A percentile compares a stretch with the other conserved stretches of the same genome.
Evolutionary conservation across 1,139 yeast species (phyloP).

Genomic region (Scheffersomyces quercinus): DNA sequence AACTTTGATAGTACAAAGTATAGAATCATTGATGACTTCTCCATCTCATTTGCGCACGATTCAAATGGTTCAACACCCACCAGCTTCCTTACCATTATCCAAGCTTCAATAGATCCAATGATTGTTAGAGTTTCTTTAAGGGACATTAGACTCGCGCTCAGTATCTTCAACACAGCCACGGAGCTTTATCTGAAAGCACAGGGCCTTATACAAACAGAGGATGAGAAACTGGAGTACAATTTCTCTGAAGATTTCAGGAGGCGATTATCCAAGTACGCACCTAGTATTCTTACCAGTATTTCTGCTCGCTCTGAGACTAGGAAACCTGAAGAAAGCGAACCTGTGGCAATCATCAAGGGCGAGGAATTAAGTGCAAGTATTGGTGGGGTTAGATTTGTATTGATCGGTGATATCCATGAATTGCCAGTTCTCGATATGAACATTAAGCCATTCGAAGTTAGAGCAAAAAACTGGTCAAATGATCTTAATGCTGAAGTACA

Average conservation of each 20-base stretch:
- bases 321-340: constrained; percentile 2
- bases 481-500: constrained; percentile 74
- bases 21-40: constrained; percentile 85
- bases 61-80: constrained; percentile 62
- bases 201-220: constrained; percentile 15
- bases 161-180: constrained; percentile 71
- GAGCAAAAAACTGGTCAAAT: constrained; percentile 87
- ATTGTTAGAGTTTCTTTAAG: constrained; percentile 79
- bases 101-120: constrained; percentile 77
- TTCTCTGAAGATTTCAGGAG: constrained; percentile 65
- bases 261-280: constrained; percentile 63
- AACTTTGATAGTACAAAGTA: constrained; percentile 57
- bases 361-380: constrained; percentile 71
- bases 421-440: constrained; percentile 85
- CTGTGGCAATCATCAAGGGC: constrained; percentile 49
- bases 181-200: constrained; percentile 46
- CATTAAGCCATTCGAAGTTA: constrained; percentile 69
- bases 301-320: constrained; percentile 21
- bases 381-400: constrained; percentile 82
- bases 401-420: constrained; percentile 93
- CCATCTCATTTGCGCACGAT: constrained; percentile 74
- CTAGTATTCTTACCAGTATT: constrained; percentile 54
- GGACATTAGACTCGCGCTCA: constrained; percentile 79
- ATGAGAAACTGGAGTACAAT: constrained; percentile 27
- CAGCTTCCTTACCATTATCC: constrained; percentile 61